phyloP scores from a whole-genome alignment of 2,329 filamentous ascomycete genomes.

The Ceratocystiopsis sp. region DNA sequence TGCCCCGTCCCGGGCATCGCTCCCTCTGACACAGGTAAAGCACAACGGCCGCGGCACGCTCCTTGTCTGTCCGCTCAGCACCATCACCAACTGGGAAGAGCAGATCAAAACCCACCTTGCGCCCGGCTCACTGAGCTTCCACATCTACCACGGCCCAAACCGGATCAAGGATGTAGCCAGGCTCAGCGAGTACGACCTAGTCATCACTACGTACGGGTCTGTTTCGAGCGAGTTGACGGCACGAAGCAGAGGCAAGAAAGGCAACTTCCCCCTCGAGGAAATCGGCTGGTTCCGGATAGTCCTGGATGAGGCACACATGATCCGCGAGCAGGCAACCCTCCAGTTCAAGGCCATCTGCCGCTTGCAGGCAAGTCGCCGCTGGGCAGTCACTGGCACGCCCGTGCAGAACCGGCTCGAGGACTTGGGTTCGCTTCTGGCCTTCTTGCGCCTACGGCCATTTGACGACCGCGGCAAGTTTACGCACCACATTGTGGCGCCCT shows the following conservation, averaged over 20 bases:
- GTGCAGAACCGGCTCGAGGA: constrained; percentile 91
- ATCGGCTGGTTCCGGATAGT: constrained; percentile 90
- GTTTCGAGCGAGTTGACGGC: constrained; percentile 61
- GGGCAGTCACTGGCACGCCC: constrained; percentile 94
- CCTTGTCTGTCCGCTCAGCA: constrained; percentile 76
- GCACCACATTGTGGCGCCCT: constrained; percentile 65
- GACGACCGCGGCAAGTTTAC: constrained; percentile 61
- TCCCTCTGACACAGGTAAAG: constrained; percentile 34
- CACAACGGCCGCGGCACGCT: constrained; percentile 66
- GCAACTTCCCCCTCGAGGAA: constrained; percentile 49
- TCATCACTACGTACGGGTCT: constrained; percentile 87
- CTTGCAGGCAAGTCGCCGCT: constrained; percentile 64
- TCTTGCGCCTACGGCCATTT: constrained; percentile 72
- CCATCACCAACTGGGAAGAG: constrained; percentile 85
- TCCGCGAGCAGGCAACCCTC: constrained; percentile 66
- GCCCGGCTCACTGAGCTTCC: constrained; percentile 46
- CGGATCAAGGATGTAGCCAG: constrained; percentile 51
- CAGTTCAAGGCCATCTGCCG: constrained; percentile 75
- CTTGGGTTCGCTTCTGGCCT: constrained; percentile 70
- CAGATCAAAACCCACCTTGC: constrained; percentile 74
- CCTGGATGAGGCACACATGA: constrained; percentile 86
- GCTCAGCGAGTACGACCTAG: constrained; percentile 59
- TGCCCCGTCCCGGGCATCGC: constrained; percentile 22
- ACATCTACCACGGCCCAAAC: constrained; percentile 73
- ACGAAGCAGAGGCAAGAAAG: constrained; percentile 42